phyloP scores from a whole-genome alignment of 176 grass and related monocot species.

The Canna indica region DNA sequence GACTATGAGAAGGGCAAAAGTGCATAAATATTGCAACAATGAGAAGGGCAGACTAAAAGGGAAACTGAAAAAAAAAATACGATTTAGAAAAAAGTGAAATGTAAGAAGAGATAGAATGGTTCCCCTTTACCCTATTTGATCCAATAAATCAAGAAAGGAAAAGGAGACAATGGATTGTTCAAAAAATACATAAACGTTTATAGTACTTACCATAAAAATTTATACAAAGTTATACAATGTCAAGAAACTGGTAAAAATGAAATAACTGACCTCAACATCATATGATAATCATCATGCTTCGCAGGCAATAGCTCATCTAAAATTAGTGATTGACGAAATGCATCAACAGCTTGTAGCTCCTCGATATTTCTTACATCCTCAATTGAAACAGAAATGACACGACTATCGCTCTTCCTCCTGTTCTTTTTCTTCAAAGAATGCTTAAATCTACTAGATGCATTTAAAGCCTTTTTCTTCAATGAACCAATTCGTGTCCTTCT shows the following conservation, averaged over 20 bases:
- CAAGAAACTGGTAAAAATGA: constrained; percentile 12
- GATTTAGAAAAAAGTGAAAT: not conserved
- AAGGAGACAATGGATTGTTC: not conserved
- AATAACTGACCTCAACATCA: constrained; percentile 54
- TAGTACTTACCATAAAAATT: not conserved
- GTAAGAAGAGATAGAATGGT: not conserved
- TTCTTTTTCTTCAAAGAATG: constrained; percentile 86
- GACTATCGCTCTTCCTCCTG: constrained; percentile 45
- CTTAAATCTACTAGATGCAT: constrained; percentile 73
- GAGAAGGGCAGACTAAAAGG: too few species aligned
- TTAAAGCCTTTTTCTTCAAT: constrained; percentile 90
- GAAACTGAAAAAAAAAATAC: too few species aligned
- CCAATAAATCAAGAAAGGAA: not conserved
- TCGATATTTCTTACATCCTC: constrained; percentile 83
- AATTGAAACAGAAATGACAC: constrained; percentile 84
- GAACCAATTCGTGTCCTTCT: constrained; percentile 82
- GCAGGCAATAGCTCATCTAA: constrained; percentile 69
- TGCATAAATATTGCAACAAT: too few species aligned
- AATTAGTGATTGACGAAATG: constrained; percentile 62
- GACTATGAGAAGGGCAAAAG: too few species aligned
- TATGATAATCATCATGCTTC: constrained; percentile 97
- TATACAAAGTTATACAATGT: not conserved
- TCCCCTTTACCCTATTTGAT: not conserved
- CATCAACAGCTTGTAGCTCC: constrained; percentile 65
- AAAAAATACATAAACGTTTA: not conserved